Conservation (phyloP, 2,329 filamentous ascomycete genomes). For the Talaromyces albobiverticillius region DNA sequence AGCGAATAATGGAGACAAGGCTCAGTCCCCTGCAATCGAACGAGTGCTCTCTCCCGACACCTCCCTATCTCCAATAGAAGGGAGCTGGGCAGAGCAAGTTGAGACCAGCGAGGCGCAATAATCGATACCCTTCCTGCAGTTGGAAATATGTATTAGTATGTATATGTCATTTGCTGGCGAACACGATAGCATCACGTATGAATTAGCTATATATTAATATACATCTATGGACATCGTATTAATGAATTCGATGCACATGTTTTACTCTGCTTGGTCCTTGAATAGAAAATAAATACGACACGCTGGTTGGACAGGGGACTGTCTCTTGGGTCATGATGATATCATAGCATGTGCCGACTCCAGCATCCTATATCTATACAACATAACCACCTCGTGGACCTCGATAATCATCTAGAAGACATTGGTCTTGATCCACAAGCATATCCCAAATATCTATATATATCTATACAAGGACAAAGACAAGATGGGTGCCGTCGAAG, state of each 20-base stretch:
- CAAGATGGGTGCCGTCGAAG: constrained; percentile 11
- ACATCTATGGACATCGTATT: too few species aligned
- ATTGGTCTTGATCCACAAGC: too few species aligned
- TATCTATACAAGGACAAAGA: not conserved
- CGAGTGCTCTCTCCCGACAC: constrained; percentile 5
- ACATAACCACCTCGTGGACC: too few species aligned
- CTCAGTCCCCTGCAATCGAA: not conserved
- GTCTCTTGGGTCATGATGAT: constrained; percentile 8
- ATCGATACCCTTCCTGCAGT: constrained; percentile 4
- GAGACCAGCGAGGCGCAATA: constrained; percentile 13
- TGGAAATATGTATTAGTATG: constrained; percentile 2
- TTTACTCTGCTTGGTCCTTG: too few species aligned
- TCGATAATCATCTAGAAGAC: too few species aligned
- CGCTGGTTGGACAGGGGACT: constrained; percentile 5
- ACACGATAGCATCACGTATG: not conserved
- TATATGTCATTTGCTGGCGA: not conserved
- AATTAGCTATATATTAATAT: not conserved
- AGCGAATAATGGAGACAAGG: constrained; percentile 19
- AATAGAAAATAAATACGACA: not conserved
- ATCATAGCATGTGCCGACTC: constrained; percentile 1
- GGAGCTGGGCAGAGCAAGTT: constrained; percentile 21
- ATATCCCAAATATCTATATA: too few species aligned
- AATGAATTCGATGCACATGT: too few species aligned
- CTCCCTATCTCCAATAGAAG: constrained; percentile 14
- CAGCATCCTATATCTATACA: not conserved